Conservation (phyloP, 495 filamentous ascomycete genomes). For the Evernia prunastri region DNA sequence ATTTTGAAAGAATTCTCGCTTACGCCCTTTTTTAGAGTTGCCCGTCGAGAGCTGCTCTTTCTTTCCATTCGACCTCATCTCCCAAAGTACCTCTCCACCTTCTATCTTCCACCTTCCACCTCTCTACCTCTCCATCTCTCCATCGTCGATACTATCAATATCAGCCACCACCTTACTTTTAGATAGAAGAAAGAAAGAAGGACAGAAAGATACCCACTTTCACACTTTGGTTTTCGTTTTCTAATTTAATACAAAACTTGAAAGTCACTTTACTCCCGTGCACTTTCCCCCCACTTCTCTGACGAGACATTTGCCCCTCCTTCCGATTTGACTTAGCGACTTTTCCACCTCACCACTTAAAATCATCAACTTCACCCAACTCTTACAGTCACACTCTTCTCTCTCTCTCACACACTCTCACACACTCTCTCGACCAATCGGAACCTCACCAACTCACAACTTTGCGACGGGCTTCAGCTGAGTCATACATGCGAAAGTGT, state of each 20-base stretch:
- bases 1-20: conserved; percentile 14
- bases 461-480: conserved; percentile 1
- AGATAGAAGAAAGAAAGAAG: too few species aligned
- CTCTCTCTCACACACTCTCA: conserved; percentile 12
- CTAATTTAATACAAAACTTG: conserved; percentile 28
- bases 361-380: too few species aligned
- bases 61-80: conserved; percentile 20
- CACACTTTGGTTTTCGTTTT: too few species aligned
- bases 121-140: neutral
- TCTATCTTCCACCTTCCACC: neutral
- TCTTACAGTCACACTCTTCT: neutral
- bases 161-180: too few species aligned
- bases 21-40: conserved; percentile 13
- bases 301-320: conserved; percentile 22
- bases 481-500: conserved; percentile 11
- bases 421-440: conserved; percentile 5
- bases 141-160: conserved; percentile 5
- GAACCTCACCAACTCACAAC: neutral
- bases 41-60: too few species aligned
- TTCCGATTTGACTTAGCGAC: conserved; percentile 33
- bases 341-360: conserved; percentile 24
- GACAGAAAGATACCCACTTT: conserved; percentile 15
- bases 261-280: conserved; percentile 20
- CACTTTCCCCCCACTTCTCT: conserved; percentile 27
- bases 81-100: conserved; percentile 14